Evolutionary conservation across 352 stramenopile species (phyloP), one percentile per base, ranked within the genome.

Genomic region (Globisporangium orthogonon): DNA sequence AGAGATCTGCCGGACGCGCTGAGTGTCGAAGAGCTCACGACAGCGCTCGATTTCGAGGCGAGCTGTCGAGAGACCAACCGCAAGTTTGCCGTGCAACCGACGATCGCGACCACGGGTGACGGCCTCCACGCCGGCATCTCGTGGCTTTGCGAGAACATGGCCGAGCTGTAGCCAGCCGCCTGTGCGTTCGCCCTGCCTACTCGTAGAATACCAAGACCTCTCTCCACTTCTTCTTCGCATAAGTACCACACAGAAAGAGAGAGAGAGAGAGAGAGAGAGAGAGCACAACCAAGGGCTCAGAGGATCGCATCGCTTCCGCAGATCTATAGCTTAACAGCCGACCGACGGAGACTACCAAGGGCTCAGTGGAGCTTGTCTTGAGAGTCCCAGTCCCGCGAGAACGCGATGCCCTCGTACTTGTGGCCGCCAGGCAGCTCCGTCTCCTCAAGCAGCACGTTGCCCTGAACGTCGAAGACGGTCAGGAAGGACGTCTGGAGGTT

Each of bases 371-470:
- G 28, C 50, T 63, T 64, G 48, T 56, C 64, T 55, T 73, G 67
- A 37, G 66, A 74, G 80, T 43, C 37, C 37, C 83, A 94, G 62
- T 94, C 83, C 52, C 88, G 74, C 7, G 91, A 72, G 63, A 98
- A 96, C 53, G 95, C 93, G 43, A 98, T 70, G 48, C 92, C 92
- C 63, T 98, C 93, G 69, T 89, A 98, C 80, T 98, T 98, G 72
- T 89, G 84, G 29, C 66, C 76, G 17, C 89, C 91, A 4, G 92
- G 88, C 40, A 98, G 82, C 66, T 94, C 73, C 9, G 86, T 96
- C 70, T 98, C 93, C 7, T 93, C 80, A 59, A 98, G 62, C 13
- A 97, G 65, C 35, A 97, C 70, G 44, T 90, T 89, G 28, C 91
- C 92, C 48, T 94, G 70, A n/a, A 97, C 65, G 58, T 96, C 83